Percentiles rank a stretch among this genome's conserved stretches.
Evolutionary conservation across 768 basidiomycete species (phyloP).

Genomic region (Kwoniella shandongensis): DNA sequence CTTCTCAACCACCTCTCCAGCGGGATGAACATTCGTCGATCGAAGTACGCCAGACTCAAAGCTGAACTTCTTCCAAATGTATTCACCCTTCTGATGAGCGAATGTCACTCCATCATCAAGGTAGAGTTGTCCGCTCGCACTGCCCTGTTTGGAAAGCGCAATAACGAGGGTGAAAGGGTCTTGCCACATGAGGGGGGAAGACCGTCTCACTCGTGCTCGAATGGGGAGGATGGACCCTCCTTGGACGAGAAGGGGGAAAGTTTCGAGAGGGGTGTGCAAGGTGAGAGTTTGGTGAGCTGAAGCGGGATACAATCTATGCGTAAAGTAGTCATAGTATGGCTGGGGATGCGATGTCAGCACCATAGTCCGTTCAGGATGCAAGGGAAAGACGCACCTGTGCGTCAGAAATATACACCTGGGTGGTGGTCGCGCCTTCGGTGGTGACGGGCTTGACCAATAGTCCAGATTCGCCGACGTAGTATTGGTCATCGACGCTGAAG

Average conservation of each 20-base stretch:
- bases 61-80: conserved; percentile 77
- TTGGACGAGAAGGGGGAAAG: conserved; percentile 80
- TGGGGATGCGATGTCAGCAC: conserved; percentile 44
- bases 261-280: conserved; percentile 74
- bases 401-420: conserved; percentile 80
- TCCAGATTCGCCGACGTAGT: conserved; percentile 82
- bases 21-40: conserved; percentile 60
- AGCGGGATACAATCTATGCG: conserved; percentile 61
- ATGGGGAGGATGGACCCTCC: conserved; percentile 88
- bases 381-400: conserved; percentile 59
- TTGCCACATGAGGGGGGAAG: conserved; percentile 80
- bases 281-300: conserved; percentile 59
- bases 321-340: conserved; percentile 96
- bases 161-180: conserved; percentile 92
- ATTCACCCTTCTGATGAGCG: conserved; percentile 69
- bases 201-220: conserved; percentile 79
- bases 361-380: neutral
- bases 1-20: conserved; percentile 54
- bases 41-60: conserved; percentile 58
- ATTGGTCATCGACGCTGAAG: conserved; percentile 90
- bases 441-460: conserved; percentile 90
- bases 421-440: conserved; percentile 65
- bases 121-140: conserved; percentile 81
- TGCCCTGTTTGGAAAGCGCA: conserved; percentile 62
- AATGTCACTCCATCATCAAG: conserved; percentile 91